Base-by-base conservation (phyloP, 2,329 filamentous ascomycete genomes). In the Fusarium odoratissimum region DNA sequence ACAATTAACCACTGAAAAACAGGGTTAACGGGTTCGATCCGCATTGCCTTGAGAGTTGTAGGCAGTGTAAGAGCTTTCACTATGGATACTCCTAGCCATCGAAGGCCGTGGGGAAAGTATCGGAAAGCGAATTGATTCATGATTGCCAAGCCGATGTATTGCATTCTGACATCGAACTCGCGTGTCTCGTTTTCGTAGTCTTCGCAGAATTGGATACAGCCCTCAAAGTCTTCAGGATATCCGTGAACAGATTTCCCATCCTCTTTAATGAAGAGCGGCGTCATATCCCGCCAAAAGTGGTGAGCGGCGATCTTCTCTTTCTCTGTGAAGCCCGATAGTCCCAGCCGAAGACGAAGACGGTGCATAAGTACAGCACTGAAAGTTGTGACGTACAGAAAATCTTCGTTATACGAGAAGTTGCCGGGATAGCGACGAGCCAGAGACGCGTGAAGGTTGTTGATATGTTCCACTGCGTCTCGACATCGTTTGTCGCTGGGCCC, bases 221-320 rank as follows among this genome's bases (percentile, higher is more conserved):
- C 60, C 0, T 62, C 60, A 21, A 62, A 62, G 28, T 62, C 54
- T 5, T 60, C 3, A 8, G 54, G 60, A 9, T 48, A 62, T 6
- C 60, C 54, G 1, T 8, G 9, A 3, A 48, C 54, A 41, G 60
- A 12, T 9, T 30, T 60, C 0, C 23, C 23, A 4, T 60, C 41
- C 8, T 33, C 60, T 23, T 8, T 62, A 3, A 41, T 35, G 3
- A 62, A 62, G 0, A 60, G 33, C 5, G 60, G 60, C 3, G 54
- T 48, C 41, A 62, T 60, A 23, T 62, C 60, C 10, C 60, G 23
- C 60, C 54, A 62, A 19, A 62, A 62, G n/a, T 62, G 54, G 14
- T 62, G 60, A 16, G 60, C 60, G 0, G 60, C 60, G 0, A 41
- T 30, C 19, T 62, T 48, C 5, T 62, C 60, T 3, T 62, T 62